A percentile compares a stretch with the other conserved stretches of the same genome.
These are phyloP conservation scores for Arthrobotrys iridis DNA, from an alignment of 2,329 filamentous ascomycete species.

Conservation along the genomic window DNA sequence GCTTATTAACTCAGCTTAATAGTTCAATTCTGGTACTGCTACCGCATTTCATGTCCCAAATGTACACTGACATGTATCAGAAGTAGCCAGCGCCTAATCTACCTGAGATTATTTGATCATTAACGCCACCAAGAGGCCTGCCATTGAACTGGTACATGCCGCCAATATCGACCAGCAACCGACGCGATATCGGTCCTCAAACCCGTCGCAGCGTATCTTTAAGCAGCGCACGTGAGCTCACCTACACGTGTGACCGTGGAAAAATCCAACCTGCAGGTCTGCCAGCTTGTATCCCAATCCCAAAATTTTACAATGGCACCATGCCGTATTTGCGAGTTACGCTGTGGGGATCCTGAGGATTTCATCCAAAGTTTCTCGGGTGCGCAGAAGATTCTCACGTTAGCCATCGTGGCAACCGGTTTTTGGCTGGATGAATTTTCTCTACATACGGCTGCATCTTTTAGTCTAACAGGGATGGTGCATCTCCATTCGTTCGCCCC, in stretches of 20 bases:
- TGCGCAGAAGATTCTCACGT: background rate
- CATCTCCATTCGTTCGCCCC: background rate
- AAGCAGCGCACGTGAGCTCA: slow-evolving; percentile 29
- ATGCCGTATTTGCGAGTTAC: slow-evolving; percentile 11
- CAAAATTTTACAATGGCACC: slow-evolving; percentile 18
- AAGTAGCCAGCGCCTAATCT: slow-evolving; percentile 17
- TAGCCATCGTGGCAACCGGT: slow-evolving; percentile 23
- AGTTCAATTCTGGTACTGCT: slow-evolving; percentile 18
- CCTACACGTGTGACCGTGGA: slow-evolving; percentile 8
- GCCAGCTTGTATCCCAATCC: slow-evolving; percentile 4
- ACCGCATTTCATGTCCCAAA: background rate
- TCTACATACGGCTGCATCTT: background rate
- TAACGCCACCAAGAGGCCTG: slow-evolving; percentile 1
- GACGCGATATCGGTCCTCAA: slow-evolving; percentile 42
- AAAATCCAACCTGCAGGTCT: background rate
- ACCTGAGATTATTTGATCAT: slow-evolving; percentile 33
- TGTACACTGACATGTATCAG: background rate
- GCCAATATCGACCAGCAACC: background rate
- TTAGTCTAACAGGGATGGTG: slow-evolving; percentile 2
- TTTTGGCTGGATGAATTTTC: slow-evolving; percentile 21
- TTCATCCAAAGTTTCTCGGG: background rate
- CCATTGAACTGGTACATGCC: background rate
- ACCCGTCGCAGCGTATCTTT: background rate
- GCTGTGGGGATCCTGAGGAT: slow-evolving; percentile 19
- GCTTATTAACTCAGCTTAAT: slow-evolving; percentile 25